These are phyloP conservation scores for Epichloe coenophiala DNA, from an alignment of 2,329 filamentous ascomycete species.

Conservation along the genomic window DNA sequence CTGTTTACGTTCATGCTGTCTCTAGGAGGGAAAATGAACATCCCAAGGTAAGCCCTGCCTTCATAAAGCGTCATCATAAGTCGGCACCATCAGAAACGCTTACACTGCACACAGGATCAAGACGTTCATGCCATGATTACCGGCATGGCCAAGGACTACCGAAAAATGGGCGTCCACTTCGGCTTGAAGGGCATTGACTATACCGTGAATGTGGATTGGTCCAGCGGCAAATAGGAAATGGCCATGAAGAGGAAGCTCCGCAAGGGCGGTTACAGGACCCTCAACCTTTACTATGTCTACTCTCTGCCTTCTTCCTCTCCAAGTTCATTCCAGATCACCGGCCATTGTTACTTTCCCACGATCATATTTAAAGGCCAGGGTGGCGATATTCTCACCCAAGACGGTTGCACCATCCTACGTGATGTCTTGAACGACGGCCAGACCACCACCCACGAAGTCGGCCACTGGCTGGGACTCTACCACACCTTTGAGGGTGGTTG, in stretches of 20 bases:
- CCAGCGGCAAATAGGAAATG: background rate
- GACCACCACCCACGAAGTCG: slow-evolving; percentile 23
- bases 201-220: background rate
- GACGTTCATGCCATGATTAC: background rate
- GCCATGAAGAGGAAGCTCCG: slow-evolving; percentile 14
- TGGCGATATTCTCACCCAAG: slow-evolving; percentile 11
- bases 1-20: slow-evolving; percentile 1
- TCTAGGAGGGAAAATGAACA: background rate
- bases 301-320: slow-evolving; percentile 8
- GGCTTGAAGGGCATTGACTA: background rate
- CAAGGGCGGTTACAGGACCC: slow-evolving; percentile 22
- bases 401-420: slow-evolving; percentile 10
- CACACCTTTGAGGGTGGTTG: slow-evolving; percentile 28
- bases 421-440: slow-evolving; percentile 10
- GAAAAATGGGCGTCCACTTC: background rate
- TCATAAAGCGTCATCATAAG: background rate
- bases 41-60: background rate
- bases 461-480: slow-evolving; percentile 30
- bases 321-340: background rate
- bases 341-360: background rate
- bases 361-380: background rate
- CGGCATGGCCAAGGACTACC: background rate
- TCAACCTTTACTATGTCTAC: slow-evolving; percentile 28
- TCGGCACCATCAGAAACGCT: background rate
- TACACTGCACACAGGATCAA: background rate